These are phyloP conservation scores for Achlya hypogyna DNA, from an alignment of 352 stramenopile genomes.

Conservation along the genomic window DNA sequence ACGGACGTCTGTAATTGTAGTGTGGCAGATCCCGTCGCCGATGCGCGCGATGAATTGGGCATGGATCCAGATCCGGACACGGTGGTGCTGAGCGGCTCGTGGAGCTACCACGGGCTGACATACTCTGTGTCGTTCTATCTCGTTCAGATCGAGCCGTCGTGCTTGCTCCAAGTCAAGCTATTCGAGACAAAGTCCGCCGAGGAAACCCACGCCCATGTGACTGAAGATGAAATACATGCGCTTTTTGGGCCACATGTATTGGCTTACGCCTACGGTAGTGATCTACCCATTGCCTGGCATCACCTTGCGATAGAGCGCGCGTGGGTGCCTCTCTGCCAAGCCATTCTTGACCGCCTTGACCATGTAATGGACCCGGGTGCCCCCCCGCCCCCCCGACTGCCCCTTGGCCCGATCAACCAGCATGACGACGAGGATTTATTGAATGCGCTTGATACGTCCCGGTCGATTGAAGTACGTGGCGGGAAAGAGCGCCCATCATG, in stretches of 20 bases:
- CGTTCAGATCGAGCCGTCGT: constrained; percentile 20
- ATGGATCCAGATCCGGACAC: constrained; percentile 3
- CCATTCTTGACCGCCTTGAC: constrained; percentile 52
- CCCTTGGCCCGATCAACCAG: not conserved
- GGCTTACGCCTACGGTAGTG: constrained; percentile 30
- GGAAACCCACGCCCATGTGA: constrained; percentile 59
- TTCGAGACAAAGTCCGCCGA: constrained; percentile 72
- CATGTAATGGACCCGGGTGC: constrained; percentile 31
- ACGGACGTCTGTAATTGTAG: not conserved
- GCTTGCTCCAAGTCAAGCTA: constrained; percentile 54
- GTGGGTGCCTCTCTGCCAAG: constrained; percentile 45
- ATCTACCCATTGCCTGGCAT: not conserved
- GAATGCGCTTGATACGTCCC: not conserved
- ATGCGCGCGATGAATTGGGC: not conserved
- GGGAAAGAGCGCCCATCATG: no score
- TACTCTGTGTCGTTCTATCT: constrained; percentile 81
- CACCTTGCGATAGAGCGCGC: constrained; percentile 23
- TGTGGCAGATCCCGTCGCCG: not conserved
- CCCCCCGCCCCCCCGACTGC: not conserved
- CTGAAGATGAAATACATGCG: constrained; percentile 36
- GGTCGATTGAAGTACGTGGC: not conserved
- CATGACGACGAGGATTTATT: constrained; percentile 8
- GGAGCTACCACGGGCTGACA: constrained; percentile 50
- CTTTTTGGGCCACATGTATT: constrained; percentile 43
- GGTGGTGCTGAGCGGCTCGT: constrained; percentile 51